phyloP scores from a whole-genome alignment of 176 grass and related monocot species.

The Elaeis guineensis region DNA sequence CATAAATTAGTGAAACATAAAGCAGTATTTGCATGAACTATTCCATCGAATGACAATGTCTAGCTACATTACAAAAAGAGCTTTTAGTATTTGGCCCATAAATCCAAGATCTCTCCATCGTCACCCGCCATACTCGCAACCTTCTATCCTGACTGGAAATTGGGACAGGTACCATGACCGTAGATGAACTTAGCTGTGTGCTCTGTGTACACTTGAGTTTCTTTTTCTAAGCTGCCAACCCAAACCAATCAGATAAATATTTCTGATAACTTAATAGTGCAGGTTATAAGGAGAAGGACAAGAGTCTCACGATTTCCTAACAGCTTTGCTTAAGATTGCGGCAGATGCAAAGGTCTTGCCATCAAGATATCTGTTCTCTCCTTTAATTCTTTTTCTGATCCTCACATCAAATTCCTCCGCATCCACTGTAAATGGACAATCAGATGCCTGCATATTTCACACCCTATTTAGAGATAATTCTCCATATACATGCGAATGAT shows the following conservation, averaged over 20 bases:
- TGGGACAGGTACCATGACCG: conserved; percentile 7
- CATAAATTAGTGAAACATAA: too few species aligned
- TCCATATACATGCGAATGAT: too few species aligned
- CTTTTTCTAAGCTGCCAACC: conserved; percentile 8
- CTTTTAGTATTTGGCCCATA: too few species aligned
- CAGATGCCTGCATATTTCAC: conserved; percentile 2
- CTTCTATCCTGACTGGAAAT: not conserved
- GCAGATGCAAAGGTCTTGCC: conserved; percentile 21
- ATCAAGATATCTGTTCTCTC: conserved; percentile 8
- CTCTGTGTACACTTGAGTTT: conserved; percentile 13
- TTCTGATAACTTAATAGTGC: not conserved
- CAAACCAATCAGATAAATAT: not conserved
- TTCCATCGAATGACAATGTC: too few species aligned
- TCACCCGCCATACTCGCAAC: too few species aligned
- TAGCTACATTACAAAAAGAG: too few species aligned
- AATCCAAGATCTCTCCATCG: too few species aligned
- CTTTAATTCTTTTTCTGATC: conserved; percentile 12
- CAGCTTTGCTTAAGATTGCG: conserved; percentile 24
- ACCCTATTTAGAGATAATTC: too few species aligned
- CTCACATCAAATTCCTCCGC: conserved; percentile 11
- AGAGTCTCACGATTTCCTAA: conserved; percentile 14
- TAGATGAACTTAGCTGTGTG: conserved; percentile 24
- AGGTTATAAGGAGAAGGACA: not conserved
- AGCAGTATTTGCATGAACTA: too few species aligned
- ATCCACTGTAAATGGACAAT: conserved; percentile 3